Conservation (phyloP, 2,329 filamentous ascomycete genomes). For the Pseudocercospora ulei region DNA sequence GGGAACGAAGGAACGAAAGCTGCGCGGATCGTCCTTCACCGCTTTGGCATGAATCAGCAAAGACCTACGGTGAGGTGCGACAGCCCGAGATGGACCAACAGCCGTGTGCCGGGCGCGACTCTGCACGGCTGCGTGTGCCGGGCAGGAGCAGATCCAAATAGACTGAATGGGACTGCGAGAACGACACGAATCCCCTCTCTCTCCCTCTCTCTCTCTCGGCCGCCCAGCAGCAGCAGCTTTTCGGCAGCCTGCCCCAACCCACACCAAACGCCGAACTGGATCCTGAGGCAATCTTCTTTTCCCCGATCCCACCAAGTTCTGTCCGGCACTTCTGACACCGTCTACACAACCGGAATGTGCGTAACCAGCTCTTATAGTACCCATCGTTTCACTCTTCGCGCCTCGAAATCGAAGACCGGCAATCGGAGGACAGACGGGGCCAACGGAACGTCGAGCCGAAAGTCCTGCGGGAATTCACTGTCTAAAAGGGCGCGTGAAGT, state of each 20-base stretch:
- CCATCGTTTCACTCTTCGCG: slow-evolving; percentile 25
- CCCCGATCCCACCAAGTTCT: slow-evolving; percentile 9
- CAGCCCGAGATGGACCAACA: too few species aligned
- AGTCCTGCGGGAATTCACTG: slow-evolving; percentile 20
- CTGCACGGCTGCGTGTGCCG: too few species aligned
- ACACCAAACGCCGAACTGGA: neutral
- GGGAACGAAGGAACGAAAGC: too few species aligned
- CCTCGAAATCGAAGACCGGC: slow-evolving; percentile 25
- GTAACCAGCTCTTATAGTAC: slow-evolving; percentile 28
- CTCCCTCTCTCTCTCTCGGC: neutral
- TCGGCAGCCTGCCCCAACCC: neutral
- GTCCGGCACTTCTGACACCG: slow-evolving; percentile 28
- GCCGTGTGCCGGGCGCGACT: too few species aligned
- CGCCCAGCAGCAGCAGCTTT: neutral
- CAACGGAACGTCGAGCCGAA: slow-evolving; percentile 13
- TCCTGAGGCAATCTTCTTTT: neutral
- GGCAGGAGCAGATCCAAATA: too few species aligned
- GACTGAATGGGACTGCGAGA: too few species aligned
- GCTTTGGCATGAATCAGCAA: too few species aligned
- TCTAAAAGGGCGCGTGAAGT: slow-evolving; percentile 17
- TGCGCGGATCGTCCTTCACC: too few species aligned
- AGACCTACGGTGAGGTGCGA: too few species aligned
- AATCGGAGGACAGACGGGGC: slow-evolving; percentile 11
- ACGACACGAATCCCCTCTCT: neutral
- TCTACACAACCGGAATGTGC: slow-evolving; percentile 24